A percentile compares a stretch with the other conserved stretches of the same genome.
Evolutionary conservation across 2,329 filamentous ascomycete genomes (phyloP).

Genomic region (Fusarium xylarioides): DNA sequence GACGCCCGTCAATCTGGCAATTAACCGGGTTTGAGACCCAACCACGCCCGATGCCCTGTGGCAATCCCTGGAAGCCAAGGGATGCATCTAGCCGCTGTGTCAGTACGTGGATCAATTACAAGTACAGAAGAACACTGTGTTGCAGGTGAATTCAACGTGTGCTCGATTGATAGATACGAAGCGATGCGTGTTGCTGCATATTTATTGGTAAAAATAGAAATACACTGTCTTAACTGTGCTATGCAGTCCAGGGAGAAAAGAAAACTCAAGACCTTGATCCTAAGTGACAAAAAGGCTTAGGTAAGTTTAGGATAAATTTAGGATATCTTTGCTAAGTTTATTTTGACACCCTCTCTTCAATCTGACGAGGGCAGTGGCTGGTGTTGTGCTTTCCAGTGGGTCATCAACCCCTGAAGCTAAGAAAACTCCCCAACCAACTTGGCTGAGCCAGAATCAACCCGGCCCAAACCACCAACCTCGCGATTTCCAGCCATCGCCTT

Average conservation of each 20-base stretch:
- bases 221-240: neutral
- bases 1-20: neutral
- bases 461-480: conserved; percentile 20
- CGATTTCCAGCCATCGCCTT: conserved; percentile 34
- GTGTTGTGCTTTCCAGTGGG: conserved; percentile 3
- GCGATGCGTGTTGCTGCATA: neutral
- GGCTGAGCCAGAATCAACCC: neutral
- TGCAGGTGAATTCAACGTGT: neutral
- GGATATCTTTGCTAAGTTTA: neutral
- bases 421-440: neutral
- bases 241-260: neutral
- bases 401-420: neutral
- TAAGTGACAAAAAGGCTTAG: neutral
- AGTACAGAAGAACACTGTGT: neutral
- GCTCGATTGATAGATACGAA: neutral
- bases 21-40: conserved; percentile 1
- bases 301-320: fast-evolving
- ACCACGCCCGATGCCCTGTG: neutral
- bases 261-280: neutral
- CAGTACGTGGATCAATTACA: conserved; percentile 4
- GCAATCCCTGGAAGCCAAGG: neutral
- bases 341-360: neutral
- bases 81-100: conserved; percentile 7
- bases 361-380: neutral
- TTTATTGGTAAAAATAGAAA: neutral